Percentiles rank a stretch among this genome's conserved stretches.
These are phyloP conservation scores for Teratosphaeria viscida DNA, from an alignment of 2,329 filamentous ascomycete genomes.

Conservation along the genomic window DNA sequence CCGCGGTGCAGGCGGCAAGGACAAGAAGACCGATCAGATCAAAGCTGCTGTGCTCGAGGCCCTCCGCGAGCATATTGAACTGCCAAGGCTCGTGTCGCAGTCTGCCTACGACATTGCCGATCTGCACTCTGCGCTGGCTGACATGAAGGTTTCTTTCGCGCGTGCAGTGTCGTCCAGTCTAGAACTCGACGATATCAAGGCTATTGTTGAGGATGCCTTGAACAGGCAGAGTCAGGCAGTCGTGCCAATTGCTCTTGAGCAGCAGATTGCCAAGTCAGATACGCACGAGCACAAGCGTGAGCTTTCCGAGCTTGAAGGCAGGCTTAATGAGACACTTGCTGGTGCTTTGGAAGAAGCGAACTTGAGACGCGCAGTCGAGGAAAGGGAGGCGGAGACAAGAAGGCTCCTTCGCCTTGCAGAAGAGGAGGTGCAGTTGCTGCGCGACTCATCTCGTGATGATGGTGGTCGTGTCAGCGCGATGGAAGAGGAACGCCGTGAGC, in stretches of 20 bases:
- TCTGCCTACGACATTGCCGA: conserved; percentile 25
- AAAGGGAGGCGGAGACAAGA: conserved; percentile 33
- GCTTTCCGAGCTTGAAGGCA: conserved; percentile 20
- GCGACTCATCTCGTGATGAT: conserved; percentile 33
- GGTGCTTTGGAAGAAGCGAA: conserved; percentile 31
- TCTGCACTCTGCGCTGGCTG: conserved; percentile 37
- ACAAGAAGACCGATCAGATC: conserved; percentile 75
- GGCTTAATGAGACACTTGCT: conserved; percentile 24
- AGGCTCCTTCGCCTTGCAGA: conserved; percentile 39
- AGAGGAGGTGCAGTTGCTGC: conserved; percentile 37
- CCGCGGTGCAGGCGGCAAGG: conserved; percentile 40
- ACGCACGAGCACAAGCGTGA: conserved; percentile 16
- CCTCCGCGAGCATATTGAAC: conserved; percentile 34
- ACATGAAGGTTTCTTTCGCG: conserved; percentile 39
- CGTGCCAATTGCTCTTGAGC: conserved; percentile 18
- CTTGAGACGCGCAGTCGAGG: conserved; percentile 32
- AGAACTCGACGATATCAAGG: conserved; percentile 34
- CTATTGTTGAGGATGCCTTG: conserved; percentile 26
- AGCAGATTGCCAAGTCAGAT: conserved; percentile 2
- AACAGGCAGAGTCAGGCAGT: conserved; percentile 19
- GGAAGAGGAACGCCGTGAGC: conserved; percentile 32
- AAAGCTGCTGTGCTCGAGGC: conserved; percentile 49
- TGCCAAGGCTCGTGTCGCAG: conserved; percentile 7
- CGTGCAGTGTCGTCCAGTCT: conserved; percentile 35
- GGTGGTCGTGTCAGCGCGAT: conserved; percentile 32